Base-by-base conservation (phyloP, 306 rosid genomes). In the Ammopiptanthus mongolicus region DNA sequence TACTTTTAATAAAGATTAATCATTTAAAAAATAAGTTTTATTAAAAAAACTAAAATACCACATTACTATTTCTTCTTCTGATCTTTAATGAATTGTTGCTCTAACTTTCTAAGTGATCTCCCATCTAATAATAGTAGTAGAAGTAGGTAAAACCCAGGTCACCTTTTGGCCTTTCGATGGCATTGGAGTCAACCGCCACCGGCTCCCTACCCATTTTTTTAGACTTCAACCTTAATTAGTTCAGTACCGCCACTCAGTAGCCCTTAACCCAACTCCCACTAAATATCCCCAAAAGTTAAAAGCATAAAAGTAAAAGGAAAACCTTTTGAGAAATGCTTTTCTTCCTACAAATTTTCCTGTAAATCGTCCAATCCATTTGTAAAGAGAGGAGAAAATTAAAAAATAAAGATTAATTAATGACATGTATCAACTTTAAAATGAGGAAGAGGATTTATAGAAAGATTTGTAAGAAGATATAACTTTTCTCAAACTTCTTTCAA, bases 111-210 rank as follows among this genome's bases (percentile, higher is more conserved):
- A 56, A 56, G 44, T 25, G 57, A 12, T 3, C 25, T 36, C 65
- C 34, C 46, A 73, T 62, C 41, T 13, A 79, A 47, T 39, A 69
- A 53, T 25, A 18, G 42, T 25, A 66, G 47, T 17, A 66, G 47
- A 13, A 36, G 44, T 21, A 15, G 83, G 81, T 80, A 52, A 65
- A 71, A 80, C 21, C 12, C 15, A 33, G 14, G 36, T 15, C 53
- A 41, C 5, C 31, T 68, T 60, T 67, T 46, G 57, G 73, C 66
- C 44, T 65, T 74, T 52, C 6, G 22, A 73, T 55, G 81, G 6
- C 31, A 69, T 58, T 52, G 15, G n/a, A 70, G 90, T 87, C 96
- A 90, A 87, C 85, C 34, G 22, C 55, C 79, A 50, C 69, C 81
- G 1, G 5, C 41, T 62, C 62, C 63, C 36, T 77, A 74, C 78